Evolutionary conservation across 768 basidiomycete species (phyloP), one percentile per base, ranked within the genome.

Genomic region (Boletus fagicola): DNA sequence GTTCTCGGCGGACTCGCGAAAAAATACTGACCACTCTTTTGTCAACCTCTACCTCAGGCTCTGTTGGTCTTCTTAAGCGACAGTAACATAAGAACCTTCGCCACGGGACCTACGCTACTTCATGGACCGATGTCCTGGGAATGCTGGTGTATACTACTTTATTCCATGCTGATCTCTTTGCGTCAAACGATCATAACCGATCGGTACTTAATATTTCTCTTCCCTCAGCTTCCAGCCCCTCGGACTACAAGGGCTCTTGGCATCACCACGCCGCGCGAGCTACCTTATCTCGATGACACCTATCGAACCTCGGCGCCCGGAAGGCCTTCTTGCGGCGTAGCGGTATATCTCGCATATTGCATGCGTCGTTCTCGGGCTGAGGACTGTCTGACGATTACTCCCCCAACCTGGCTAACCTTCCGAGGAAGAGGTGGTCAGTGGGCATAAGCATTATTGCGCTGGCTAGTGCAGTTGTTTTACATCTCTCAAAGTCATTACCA

Each of bases 241-340:
- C 43, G 45, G 30, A 35, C 22, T 24, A 54, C 44, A 44, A 22
- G 28, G 6, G 52, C 47, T 57, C 22, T 54, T 47, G 15, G 47
- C 24, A 56, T 93, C 60, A 92, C 88, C 2, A 93, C 92, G 1
- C 90, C 92, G 0, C 83, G 89, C 71, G 84, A 80, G 67, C 76
- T 94, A 36, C 80, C 86, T 3, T 91, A 81, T 65, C 78, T 87
- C 65, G 74, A 79, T 35, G 75, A 94, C 92, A 0, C 87, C 90
- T 5, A 92, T 90, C 8, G 92, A 94, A 94, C 93, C 84, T 52
- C 80, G 82, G 30, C 80, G 80, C 11, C 92, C 90, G 5, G n/a
- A n/a, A n/a, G 91, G 82, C 20, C 72, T 85, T 44, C 71, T 83
- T 35, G 65, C 72, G 2, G 72, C 77, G 0, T 72, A 16, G 22